Conservation (phyloP, 148 eudicot genomes). For the Vaccinium corymbosum region DNA sequence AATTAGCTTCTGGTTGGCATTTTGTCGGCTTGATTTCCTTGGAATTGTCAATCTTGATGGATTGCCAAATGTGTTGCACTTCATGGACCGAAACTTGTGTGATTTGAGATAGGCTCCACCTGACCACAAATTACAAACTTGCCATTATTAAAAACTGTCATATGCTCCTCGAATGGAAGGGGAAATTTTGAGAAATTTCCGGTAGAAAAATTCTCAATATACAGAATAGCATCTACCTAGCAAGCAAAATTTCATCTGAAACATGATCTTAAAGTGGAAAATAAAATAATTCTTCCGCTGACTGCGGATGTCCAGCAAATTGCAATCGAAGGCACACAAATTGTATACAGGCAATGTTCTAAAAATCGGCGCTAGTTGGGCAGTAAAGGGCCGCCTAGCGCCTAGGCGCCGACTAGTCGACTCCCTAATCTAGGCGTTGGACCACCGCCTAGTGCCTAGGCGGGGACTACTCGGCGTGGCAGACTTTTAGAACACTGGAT, state of each 20-base stretch:
- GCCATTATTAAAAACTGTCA: not conserved
- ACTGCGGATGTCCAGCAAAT: not conserved
- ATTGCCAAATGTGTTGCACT: slow-evolving; percentile 28
- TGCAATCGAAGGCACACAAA: not conserved
- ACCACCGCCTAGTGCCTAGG: no score
- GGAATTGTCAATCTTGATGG: slow-evolving; percentile 24
- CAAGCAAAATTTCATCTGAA: not conserved
- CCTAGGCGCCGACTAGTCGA: no score
- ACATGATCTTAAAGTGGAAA: not conserved
- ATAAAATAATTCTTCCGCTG: not conserved
- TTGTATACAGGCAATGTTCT: no score
- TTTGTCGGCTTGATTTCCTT: slow-evolving; percentile 32
- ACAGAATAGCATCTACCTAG: not conserved
- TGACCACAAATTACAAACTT: slow-evolving; percentile 15
- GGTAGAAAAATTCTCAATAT: not conserved
- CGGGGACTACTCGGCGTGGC: no score
- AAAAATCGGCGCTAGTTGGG: no score
- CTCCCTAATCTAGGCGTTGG: no score
- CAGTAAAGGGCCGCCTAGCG: no score
- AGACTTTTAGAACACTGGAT: no score
- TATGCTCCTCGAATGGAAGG: not conserved
- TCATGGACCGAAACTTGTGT: slow-evolving; percentile 29
- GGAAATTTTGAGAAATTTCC: not conserved
- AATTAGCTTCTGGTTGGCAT: slow-evolving; percentile 27
- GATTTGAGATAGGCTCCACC: slow-evolving; percentile 46